Percentiles rank a stretch among this genome's conserved stretches.
phyloP scores from a whole-genome alignment of 805 yeast genomes.

The Starmerella gropengiesseri region DNA sequence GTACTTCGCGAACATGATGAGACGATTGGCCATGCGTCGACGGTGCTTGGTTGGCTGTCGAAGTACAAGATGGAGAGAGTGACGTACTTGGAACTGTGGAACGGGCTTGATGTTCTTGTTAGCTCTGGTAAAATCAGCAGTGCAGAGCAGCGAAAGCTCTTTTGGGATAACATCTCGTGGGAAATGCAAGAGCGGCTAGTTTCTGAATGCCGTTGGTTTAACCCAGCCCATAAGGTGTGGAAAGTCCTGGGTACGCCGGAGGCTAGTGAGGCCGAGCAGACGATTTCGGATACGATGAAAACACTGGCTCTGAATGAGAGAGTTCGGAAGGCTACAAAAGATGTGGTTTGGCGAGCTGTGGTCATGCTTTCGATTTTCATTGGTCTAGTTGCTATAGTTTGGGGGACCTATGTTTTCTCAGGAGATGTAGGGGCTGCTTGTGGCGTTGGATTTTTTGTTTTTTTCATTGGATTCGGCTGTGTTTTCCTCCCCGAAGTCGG shows the following conservation, averaged over 20 bases:
- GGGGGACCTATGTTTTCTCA: no score
- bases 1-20: background rate
- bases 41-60: background rate
- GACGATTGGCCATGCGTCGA: background rate
- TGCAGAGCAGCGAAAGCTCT: background rate
- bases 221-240: background rate
- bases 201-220: background rate
- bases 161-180: background rate
- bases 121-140: background rate
- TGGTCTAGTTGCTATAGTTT: no score
- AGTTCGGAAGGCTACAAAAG: background rate
- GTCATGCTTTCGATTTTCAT: no score
- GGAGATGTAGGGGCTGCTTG: no score
- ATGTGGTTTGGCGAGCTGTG: background rate
- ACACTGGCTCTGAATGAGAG: background rate
- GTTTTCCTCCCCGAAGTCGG: no score
- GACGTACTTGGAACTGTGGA: background rate
- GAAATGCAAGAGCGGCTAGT: background rate
- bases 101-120: background rate
- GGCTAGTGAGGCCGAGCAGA: background rate
- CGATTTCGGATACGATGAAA: background rate
- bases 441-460: no score
- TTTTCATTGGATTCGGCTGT: no score
- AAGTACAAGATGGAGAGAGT: background rate
- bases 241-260: background rate